phyloP scores from a whole-genome alignment of 192 early-diverging fungal species.

The Diversispora eburnea region DNA sequence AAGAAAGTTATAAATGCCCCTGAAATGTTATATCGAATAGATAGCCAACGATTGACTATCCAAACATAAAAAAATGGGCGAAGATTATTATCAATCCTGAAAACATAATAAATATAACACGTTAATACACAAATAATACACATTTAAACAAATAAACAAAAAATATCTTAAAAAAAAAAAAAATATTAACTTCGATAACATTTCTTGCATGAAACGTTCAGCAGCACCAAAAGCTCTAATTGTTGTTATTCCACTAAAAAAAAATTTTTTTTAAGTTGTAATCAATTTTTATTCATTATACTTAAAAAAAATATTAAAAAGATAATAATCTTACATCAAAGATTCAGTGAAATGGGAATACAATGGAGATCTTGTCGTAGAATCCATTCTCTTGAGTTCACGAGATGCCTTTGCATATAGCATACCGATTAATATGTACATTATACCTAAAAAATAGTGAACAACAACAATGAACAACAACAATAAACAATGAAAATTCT shows the following conservation, averaged over 20 bases:
- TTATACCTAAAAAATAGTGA: slow-evolving; percentile 9
- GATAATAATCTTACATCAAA: slow-evolving; percentile 35
- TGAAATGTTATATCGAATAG: slow-evolving; percentile 68
- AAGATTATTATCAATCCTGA: slow-evolving; percentile 61
- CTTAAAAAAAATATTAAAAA: background rate
- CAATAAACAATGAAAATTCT: background rate
- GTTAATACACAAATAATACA: background rate
- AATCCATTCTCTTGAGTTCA: slow-evolving; percentile 74
- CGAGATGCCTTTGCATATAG: slow-evolving; percentile 76
- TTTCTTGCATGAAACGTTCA: slow-evolving; percentile 39
- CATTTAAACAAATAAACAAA: slow-evolving; percentile 34
- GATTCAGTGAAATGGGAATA: slow-evolving; percentile 70
- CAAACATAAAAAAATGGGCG: slow-evolving; percentile 76
- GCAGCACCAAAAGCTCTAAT: slow-evolving; percentile 75
- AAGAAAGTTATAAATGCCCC: slow-evolving; percentile 69
- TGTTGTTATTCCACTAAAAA: slow-evolving; percentile 56
- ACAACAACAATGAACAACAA: background rate
- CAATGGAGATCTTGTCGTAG: slow-evolving; percentile 68
- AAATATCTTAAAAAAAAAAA: background rate
- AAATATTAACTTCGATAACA: slow-evolving; percentile 36
- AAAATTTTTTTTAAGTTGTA: background rate
- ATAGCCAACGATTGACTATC: slow-evolving; percentile 79
- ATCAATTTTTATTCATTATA: background rate
- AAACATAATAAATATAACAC: background rate
- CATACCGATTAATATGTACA: slow-evolving; percentile 64